phyloP scores from a whole-genome alignment of 352 stramenopile genomes.

The Thalassiosira gravida region DNA sequence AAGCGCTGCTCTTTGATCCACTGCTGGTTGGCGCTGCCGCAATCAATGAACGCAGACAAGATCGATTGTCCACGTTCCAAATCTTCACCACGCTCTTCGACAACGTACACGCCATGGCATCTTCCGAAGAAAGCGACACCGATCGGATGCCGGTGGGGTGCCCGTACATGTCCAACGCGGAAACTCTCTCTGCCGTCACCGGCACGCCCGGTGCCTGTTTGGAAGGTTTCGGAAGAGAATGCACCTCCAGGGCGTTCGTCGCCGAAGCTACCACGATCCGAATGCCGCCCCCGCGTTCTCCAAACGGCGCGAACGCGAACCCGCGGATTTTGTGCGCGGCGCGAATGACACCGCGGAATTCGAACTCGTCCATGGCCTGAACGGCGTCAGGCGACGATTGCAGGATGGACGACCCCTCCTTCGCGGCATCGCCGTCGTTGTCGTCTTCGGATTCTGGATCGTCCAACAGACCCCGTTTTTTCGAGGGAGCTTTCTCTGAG shows the following conservation, averaged over 20 bases:
- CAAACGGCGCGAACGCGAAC: slow-evolving; percentile 76
- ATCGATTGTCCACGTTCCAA: slow-evolving; percentile 82
- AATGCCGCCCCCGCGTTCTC: slow-evolving; percentile 65
- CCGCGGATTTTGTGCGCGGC: slow-evolving; percentile 79
- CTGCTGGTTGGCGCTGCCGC: slow-evolving; percentile 21
- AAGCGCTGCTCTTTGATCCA: slow-evolving; percentile 26
- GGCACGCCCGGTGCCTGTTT: slow-evolving; percentile 29
- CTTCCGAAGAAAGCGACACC: slow-evolving; percentile 78
- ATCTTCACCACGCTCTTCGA: slow-evolving; percentile 84
- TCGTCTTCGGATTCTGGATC: slow-evolving; percentile 74
- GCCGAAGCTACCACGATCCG: slow-evolving; percentile 74
- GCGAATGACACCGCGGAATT: slow-evolving; percentile 69
- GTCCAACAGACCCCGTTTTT: slow-evolving; percentile 81
- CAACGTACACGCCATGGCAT: slow-evolving; percentile 78
- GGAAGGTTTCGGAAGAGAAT: slow-evolving; percentile 55
- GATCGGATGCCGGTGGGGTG: slow-evolving; percentile 83
- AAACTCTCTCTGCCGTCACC: slow-evolving; percentile 59
- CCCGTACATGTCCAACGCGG: slow-evolving; percentile 78
- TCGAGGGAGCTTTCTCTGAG: slow-evolving; percentile 41
- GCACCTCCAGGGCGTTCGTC: slow-evolving; percentile 80
- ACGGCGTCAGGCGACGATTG: slow-evolving; percentile 55
- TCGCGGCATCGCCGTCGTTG: slow-evolving; percentile 47
- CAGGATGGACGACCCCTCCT: slow-evolving; percentile 13
- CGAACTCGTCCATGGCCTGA: slow-evolving; percentile 84
- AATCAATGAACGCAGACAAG: slow-evolving; percentile 74